Base-by-base conservation (phyloP, 139 green algal species). In the Trebouxia sp. region DNA sequence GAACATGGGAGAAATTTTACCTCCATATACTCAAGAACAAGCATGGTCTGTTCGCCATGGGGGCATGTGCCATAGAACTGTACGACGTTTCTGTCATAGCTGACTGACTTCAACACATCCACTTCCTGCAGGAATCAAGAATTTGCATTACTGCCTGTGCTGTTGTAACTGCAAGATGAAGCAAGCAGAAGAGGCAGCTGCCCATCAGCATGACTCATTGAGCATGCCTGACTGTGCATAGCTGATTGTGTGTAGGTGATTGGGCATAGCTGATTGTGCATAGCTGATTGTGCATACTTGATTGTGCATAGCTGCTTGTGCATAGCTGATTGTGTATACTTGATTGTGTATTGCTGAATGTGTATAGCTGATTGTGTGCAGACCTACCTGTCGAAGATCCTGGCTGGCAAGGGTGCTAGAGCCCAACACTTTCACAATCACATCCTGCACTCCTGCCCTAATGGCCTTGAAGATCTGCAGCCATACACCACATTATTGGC, bases 21-120 rank as follows among this genome's bases (percentile, higher is more conserved):
- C 75, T 72, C 75, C 75, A 80, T 55, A 39, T 72, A 56, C 51
- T 80, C 75, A 47, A 80, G 75, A 14, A 80, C 50, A 51, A 80
- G 75, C 75, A 80, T 55, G 50, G 75, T 69, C 30, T 80, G 70
- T 51, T 51, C 75, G 20, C 55, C n/a, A 24, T 56, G n/a, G n/a
- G 41, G 75, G 20, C 75, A 80, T 26, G 50, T 70, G 51, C 75
- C 75, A 30, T 80, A 80, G 53, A 80, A 80, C 50, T 80, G 75
- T 9, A 69, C 50, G 50, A 80, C 50, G 26, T 56, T 70, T 9
- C 41, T 41, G 35, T 80, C 75, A 70, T 55, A 70, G 32, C 50
- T 80, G 6, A 80, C 24, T 4, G 32, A 50, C 37, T 80, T 70
- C 22, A 80, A n/a, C 17, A 80, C 51, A 12, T 70, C 41, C 26